Conservation (phyloP, 768 basidiomycete genomes). For the Phaffia australis region DNA sequence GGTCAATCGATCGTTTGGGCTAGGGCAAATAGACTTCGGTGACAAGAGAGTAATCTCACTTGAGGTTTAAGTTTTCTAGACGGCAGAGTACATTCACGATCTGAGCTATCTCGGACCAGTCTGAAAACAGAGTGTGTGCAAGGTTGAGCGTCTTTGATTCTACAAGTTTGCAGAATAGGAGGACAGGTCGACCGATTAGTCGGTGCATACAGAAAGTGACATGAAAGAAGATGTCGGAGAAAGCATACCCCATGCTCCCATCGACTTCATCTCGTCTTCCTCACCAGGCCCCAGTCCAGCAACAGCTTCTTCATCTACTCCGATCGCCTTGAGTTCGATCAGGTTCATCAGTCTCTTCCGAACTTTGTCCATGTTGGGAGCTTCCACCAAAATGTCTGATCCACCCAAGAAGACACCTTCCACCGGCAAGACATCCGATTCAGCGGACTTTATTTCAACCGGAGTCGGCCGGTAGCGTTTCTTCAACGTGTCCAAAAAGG, state of each 20-base stretch:
- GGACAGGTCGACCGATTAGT: constrained; percentile 24
- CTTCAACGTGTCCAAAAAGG: constrained; percentile 63
- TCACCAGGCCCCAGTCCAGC: constrained; percentile 34
- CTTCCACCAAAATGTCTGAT: constrained; percentile 77
- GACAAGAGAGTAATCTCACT: constrained; percentile 46
- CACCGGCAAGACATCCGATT: constrained; percentile 33
- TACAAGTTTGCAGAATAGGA: constrained; percentile 33
- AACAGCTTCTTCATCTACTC: constrained; percentile 61
- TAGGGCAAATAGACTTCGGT: not conserved
- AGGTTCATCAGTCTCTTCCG: constrained; percentile 58
- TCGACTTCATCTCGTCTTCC: constrained; percentile 46
- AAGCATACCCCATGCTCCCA: constrained; percentile 27
- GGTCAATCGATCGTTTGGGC: constrained; percentile 21
- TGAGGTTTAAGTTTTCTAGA: constrained; percentile 60
- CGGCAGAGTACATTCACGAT: constrained; percentile 54
- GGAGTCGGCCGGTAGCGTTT: constrained; percentile 50
- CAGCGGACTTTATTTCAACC: constrained; percentile 44
- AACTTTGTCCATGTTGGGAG: constrained; percentile 69
- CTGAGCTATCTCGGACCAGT: constrained; percentile 57
- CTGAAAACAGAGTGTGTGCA: constrained; percentile 58
- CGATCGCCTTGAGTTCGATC: constrained; percentile 60
- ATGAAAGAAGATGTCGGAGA: constrained; percentile 26
- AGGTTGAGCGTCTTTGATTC: constrained; percentile 72
- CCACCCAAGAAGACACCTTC: constrained; percentile 68
- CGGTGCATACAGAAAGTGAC: not conserved